Base-by-base conservation (phyloP, 345 rosid species). In the Salix viminalis region DNA sequence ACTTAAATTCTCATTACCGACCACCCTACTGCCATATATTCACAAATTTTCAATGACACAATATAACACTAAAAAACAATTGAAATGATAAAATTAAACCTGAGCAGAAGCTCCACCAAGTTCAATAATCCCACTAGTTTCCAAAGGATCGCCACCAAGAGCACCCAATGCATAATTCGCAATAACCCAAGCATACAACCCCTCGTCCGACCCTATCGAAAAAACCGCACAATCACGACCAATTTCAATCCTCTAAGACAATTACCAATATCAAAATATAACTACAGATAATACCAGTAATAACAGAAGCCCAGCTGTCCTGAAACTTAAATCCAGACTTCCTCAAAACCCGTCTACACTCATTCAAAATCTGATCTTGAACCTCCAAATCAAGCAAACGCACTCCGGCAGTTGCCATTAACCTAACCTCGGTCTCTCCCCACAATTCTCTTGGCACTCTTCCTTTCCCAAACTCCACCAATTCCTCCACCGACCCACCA, bases 71-170 rank as follows among this genome's bases (percentile, higher is more conserved):
- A 13, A 11, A 21, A n/a, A 58, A 54, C n/a, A 71, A 7, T 12
- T 62, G 36, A 71, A 37, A 16, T 12, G 2, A 41, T 39, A 52
- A 79, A 80, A 77, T 6, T 19, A 41, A 82, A 93, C 98, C 97
- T 96, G 99, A 48, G 93, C 89, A 73, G 99, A 96, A 77, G 99
- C 99, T 44, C 99, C 99, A 3, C 98, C 99, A 50, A 96, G 99
- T 87, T 93, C 99, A 71, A 92, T 85, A 79, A 96, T 93, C 79
- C 98, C 99, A 5, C 92, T 91, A 19, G 99, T 93, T 7, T 83
- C 73, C 68, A 70, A 70, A 75, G 99, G 92, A 82, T 93, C 88
- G 67, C 91, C 90, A 78, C 98, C 98, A 78, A 96, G 92, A 12
- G 83, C 84, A 73, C 94, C 95, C 21, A 87, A 87, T 4, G 97